A percentile compares a stretch with the other conserved stretches of the same genome.
These are phyloP conservation scores for Leishmania tarentolae DNA, from an alignment of 208 protist species.

Conservation along the genomic window DNA sequence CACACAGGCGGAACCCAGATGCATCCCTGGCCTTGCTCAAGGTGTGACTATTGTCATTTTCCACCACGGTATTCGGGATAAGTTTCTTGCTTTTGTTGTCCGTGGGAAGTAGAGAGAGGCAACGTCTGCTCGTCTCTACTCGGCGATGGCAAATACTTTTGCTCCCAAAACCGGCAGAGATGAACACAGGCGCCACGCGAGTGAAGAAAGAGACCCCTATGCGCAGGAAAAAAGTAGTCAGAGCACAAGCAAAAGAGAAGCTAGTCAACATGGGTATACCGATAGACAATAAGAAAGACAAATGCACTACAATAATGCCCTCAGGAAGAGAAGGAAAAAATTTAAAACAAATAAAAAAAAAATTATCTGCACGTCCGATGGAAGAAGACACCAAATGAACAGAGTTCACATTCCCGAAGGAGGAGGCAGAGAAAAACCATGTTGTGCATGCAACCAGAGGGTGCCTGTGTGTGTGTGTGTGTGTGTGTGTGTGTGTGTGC, in stretches of 20 bases:
- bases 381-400: not conserved
- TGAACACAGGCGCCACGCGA: not conserved
- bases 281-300: conserved; percentile 11
- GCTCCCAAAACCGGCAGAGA: not conserved
- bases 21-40: no score
- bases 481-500: not conserved
- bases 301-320: not conserved
- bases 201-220: conserved; percentile 2
- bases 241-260: conserved; percentile 4
- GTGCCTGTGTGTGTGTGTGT: not conserved
- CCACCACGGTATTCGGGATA: not conserved
- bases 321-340: not conserved
- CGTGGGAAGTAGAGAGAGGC: not conserved
- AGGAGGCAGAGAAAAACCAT: not conserved
- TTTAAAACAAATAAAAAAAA: not conserved
- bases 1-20: not conserved
- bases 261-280: not conserved
- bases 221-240: not conserved
- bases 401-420: not conserved
- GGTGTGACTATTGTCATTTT: not conserved
- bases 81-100: not conserved
- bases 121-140: not conserved
- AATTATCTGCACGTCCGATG: not conserved
- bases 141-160: not conserved
- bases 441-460: not conserved